Evolutionary conservation across 768 basidiomycete genomes (phyloP).

Genomic region (Russula griseocarnosa): DNA sequence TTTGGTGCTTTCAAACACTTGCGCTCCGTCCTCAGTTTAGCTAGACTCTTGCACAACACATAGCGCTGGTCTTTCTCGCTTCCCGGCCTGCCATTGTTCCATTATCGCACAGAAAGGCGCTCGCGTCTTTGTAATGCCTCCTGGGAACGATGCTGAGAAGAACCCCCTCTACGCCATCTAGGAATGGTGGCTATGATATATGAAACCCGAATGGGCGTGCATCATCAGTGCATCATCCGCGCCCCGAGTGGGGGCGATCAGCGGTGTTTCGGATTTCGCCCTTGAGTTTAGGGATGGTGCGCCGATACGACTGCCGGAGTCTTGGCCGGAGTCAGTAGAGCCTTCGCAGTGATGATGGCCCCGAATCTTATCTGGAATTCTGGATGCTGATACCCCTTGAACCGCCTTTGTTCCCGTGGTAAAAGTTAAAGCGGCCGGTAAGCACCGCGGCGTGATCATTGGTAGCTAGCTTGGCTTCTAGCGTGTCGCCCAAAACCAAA

Average conservation of each 20-base stretch:
- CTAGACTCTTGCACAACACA: not conserved
- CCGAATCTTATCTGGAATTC: not conserved
- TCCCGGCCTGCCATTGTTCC: slow-evolving; percentile 2
- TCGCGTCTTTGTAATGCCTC: not conserved
- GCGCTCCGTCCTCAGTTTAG: slow-evolving; percentile 6
- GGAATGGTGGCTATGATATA: not conserved
- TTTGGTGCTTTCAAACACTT: not conserved
- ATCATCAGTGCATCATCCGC: not conserved
- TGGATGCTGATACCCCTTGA: not conserved
- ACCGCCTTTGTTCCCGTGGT: not conserved
- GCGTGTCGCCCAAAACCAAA: not conserved
- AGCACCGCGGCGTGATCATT: not conserved
- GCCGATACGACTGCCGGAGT: not conserved
- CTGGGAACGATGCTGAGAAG: not conserved
- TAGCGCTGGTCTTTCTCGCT: not conserved
- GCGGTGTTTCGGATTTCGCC: not conserved
- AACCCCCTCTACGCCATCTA: not conserved
- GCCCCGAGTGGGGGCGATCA: not conserved
- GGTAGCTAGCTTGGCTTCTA: not conserved
- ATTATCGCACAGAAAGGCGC: not conserved
- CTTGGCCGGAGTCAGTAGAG: not conserved
- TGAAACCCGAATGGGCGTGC: not conserved
- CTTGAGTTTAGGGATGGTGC: not conserved
- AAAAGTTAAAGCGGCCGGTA: not conserved
- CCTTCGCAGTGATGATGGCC: not conserved